Evolutionary conservation across 2,329 filamentous ascomycete genomes (phyloP).

Genomic region (Neofusicoccum ribis): DNA sequence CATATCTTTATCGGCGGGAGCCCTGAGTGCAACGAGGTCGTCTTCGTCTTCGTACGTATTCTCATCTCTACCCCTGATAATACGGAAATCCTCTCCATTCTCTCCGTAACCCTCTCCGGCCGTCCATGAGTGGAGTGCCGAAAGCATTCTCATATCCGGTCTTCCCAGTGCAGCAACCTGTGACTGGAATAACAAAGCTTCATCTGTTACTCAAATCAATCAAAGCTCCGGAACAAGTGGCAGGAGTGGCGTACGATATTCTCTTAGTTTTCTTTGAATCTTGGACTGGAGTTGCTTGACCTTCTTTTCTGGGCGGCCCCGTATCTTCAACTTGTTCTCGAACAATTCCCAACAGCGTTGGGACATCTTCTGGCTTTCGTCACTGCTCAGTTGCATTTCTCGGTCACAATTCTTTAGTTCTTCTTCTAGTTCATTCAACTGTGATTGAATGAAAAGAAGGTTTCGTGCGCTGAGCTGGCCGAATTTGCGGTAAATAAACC

Average conservation of each 20-base stretch:
- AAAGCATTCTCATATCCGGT: neutral
- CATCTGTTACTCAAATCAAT: neutral
- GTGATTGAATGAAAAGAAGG: conserved; percentile 23
- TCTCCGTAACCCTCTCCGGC: neutral
- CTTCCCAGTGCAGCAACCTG: neutral
- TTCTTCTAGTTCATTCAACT: conserved; percentile 4
- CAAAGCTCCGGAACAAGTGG: neutral
- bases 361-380: neutral
- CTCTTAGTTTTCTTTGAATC: neutral
- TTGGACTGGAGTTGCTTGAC: neutral
- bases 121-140: neutral
- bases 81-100: neutral
- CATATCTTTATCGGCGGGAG: neutral
- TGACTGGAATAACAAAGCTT: neutral
- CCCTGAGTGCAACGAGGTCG: neutral
- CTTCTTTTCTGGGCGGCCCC: neutral
- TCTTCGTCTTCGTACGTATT: neutral
- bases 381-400: neutral
- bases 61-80: neutral
- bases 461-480: conserved; percentile 23
- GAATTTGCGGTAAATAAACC: conserved; percentile 26
- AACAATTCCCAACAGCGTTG: neutral
- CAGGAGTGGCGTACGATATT: neutral
- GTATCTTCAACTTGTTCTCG: neutral
- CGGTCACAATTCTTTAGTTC: neutral